phyloP scores from a whole-genome alignment of 176 grass and related monocot species.

The Rhynchospora pubera region DNA sequence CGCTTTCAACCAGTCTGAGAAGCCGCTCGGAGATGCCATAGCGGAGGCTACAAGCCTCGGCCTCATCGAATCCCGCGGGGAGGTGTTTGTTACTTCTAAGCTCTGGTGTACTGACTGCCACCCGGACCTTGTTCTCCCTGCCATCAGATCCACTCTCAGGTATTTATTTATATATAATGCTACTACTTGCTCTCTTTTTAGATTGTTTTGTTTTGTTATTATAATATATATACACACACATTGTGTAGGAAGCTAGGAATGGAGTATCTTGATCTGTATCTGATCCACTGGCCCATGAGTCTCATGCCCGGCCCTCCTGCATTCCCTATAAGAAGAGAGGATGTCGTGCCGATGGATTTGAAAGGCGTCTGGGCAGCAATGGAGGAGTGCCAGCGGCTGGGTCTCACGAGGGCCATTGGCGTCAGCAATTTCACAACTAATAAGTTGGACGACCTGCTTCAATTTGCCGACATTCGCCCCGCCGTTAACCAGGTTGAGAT shows the following conservation, averaged over 20 bases:
- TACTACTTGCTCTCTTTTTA: too few relatives aligned
- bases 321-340: conserved; percentile 17
- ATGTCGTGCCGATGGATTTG: conserved; percentile 34
- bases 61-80: conserved; percentile 2
- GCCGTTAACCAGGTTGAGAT: conserved; percentile 44
- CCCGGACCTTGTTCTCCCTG: conserved; percentile 13
- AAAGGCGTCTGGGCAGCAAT: conserved; percentile 44
- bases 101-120: conserved; percentile 23
- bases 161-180: too few relatives aligned
- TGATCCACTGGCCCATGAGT: conserved; percentile 55
- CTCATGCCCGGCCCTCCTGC: neutral
- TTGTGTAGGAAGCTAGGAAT: conserved; percentile 39
- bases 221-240: too few relatives aligned
- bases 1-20: conserved; percentile 14
- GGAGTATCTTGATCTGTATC: conserved; percentile 62
- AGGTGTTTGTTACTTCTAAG: conserved; percentile 25
- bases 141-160: conserved; percentile 2
- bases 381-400: conserved; percentile 53
- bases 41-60: conserved; percentile 6
- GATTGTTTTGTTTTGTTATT: too few relatives aligned
- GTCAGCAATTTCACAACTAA: conserved; percentile 61
- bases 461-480: conserved; percentile 23
- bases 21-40: conserved; percentile 14
- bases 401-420: conserved; percentile 42
- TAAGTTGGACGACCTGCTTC: too few relatives aligned